A percentile compares a stretch with the other conserved stretches of the same genome.
These are phyloP conservation scores for Globisporangium irregulare DNA, from an alignment of 352 stramenopile species.

Conservation along the genomic window DNA sequence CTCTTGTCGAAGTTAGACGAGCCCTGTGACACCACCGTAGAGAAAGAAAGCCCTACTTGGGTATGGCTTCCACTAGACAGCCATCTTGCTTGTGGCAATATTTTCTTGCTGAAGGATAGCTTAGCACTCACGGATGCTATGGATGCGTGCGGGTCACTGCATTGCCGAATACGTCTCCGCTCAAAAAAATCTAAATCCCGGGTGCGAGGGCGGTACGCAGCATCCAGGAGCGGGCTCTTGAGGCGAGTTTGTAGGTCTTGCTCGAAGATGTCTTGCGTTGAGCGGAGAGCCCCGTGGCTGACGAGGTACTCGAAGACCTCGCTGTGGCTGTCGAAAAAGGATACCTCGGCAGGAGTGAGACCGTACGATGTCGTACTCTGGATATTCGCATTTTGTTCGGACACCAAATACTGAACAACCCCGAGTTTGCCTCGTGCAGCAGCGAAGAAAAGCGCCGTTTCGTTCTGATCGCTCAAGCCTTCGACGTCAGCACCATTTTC, in stretches of 20 bases:
- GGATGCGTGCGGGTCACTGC: background rate
- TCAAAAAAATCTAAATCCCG: background rate
- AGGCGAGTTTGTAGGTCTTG: background rate
- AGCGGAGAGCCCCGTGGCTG: background rate
- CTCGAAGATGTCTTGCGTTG: background rate
- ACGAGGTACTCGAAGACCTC: background rate
- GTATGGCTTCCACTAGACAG: background rate
- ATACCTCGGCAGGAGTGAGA: background rate
- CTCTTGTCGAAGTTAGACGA: too few relatives aligned
- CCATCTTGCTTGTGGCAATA: background rate
- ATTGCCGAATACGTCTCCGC: background rate
- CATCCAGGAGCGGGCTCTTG: too few relatives aligned
- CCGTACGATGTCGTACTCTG: background rate
- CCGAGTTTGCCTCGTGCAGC: background rate
- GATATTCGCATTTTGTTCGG: background rate
- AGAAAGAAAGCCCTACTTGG: background rate
- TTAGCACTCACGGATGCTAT: background rate
- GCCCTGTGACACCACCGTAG: background rate
- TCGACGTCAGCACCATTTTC: background rate
- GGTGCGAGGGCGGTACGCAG: too few relatives aligned
- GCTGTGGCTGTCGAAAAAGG: background rate
- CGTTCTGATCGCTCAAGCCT: background rate
- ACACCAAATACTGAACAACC: background rate
- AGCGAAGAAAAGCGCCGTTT: slow-evolving; percentile 6
- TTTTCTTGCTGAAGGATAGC: background rate